Conservation (phyloP, 1,139 yeast genomes). For the Pichia sp. region DNA sequence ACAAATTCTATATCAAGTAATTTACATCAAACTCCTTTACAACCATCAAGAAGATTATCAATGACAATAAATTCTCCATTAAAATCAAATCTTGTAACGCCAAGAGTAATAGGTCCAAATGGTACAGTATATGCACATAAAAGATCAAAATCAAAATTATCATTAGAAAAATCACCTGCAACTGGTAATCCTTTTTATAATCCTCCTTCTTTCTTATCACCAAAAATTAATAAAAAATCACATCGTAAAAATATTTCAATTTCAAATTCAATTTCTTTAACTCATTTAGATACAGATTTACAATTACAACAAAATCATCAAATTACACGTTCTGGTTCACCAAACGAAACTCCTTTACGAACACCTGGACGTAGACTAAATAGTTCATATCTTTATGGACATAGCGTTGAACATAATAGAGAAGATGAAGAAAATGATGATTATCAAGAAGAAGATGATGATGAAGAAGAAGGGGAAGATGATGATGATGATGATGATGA, state of each 20-base stretch:
- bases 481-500: slow-evolving; percentile 9
- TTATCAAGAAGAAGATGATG: no score
- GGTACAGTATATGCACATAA: slow-evolving; percentile 25
- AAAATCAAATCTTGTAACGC: slow-evolving; percentile 21
- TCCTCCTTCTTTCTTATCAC: slow-evolving; percentile 38
- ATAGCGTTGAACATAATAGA: background rate
- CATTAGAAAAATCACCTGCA: slow-evolving; percentile 29
- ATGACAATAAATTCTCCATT: slow-evolving; percentile 24
- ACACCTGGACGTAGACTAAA: slow-evolving; percentile 21
- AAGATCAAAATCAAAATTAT: slow-evolving; percentile 35
- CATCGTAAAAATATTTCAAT: slow-evolving; percentile 28
- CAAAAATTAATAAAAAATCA: slow-evolving; percentile 30
- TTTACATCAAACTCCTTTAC: slow-evolving; percentile 21
- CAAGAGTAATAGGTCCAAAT: slow-evolving; percentile 14
- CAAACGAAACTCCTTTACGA: slow-evolving; percentile 23
- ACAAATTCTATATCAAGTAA: slow-evolving; percentile 26
- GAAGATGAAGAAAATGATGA: no score
- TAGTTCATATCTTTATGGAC: slow-evolving; percentile 11
- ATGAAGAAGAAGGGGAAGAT: background rate
- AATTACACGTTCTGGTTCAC: slow-evolving; percentile 18
- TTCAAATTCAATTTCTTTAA: slow-evolving; percentile 24
- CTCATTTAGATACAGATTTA: slow-evolving; percentile 28
- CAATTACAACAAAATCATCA: slow-evolving; percentile 21
- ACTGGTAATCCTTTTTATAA: slow-evolving; percentile 43
- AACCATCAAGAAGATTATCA: slow-evolving; percentile 15